Conservation (phyloP, 1,139 yeast species). For the Suhomyces taliae region DNA sequence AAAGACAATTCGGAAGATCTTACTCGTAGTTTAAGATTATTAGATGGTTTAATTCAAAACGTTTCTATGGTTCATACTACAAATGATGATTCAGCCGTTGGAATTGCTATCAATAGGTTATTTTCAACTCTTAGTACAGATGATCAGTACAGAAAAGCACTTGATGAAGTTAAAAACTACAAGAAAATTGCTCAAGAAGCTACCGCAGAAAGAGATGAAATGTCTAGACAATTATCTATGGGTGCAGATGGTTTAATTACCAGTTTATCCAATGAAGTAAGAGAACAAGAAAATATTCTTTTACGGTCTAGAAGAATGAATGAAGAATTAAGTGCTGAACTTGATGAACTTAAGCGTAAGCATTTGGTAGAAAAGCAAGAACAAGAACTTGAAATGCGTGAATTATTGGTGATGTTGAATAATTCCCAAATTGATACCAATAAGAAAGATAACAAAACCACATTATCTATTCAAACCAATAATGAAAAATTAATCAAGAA, state of each 20-base stretch:
- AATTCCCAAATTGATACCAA: conserved; percentile 32
- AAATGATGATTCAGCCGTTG: conserved; percentile 74
- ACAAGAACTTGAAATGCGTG: conserved; percentile 86
- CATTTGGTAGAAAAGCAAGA: conserved; percentile 78
- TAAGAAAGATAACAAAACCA: conserved; percentile 39
- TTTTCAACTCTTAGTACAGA: conserved; percentile 83
- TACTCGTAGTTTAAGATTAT: conserved; percentile 68
- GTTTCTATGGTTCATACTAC: conserved; percentile 64
- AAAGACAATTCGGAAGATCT: conserved; percentile 49
- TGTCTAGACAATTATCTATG: conserved; percentile 68
- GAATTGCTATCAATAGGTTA: conserved; percentile 78
- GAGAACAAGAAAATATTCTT: conserved; percentile 71
- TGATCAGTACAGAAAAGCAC: conserved; percentile 81
- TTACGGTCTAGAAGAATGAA: conserved; percentile 66
- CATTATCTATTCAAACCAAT: conserved; percentile 38
- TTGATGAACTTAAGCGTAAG: conserved; percentile 68
- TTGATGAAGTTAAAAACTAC: conserved; percentile 67
- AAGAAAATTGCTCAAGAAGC: conserved; percentile 75
- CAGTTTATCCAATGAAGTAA: conserved; percentile 65
- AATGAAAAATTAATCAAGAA: conserved; percentile 48
- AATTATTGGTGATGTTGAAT: conserved; percentile 69
- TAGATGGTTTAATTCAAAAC: conserved; percentile 82
- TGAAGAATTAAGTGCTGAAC: conserved; percentile 61
- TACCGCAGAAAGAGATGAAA: conserved; percentile 78
- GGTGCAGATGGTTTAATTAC: conserved; percentile 86